Evolutionary conservation across 139 green algal species (phyloP), one percentile per base, ranked within the genome.

Genomic region (Eudorina sp.): DNA sequence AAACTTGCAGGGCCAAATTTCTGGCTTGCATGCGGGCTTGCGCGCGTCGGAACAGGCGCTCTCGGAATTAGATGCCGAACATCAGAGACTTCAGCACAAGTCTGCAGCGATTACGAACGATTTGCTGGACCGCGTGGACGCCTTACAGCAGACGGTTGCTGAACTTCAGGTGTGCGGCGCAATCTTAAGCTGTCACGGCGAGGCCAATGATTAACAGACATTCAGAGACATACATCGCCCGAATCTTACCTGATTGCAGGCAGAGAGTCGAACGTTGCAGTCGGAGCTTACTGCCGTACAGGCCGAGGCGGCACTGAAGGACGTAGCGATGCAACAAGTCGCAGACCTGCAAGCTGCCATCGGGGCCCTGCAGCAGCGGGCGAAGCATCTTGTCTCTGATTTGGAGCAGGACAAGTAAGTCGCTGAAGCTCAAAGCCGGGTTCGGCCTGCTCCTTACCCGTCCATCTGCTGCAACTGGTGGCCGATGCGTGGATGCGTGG

Each of bases 331-430:
- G 73, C 48, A 51, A 53, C 86, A 80, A 11, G 90, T 83, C 31
- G 58, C 31, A 0, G 74, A 90, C 69, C 81, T 92, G 43, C 85
- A 92, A 82, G 18, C 25, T 0, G 77, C 34, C 84, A 85, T 90
- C 5, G 34, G 4, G 16, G 84, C 55, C 1, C 36, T 89, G 41
- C 74, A 88, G 69, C 16, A 88, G 21, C 76, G 77, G 14, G 76
- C 89, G 5, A 38, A 66, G 53, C 13, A 75, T 2, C 55, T 88
- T 58, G 53, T 92, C 29, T 25, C 43, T 18, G 76, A 82, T 16
- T 53, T 92, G 64, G 9, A 89, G n/a, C n/a, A 8, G 1, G 83
- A 84, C 18, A 88, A 75, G 89, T 92, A 69, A 60, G 89, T 76
- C n/a, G n/a, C n/a, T n/a, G n/a, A n/a, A n/a, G n/a, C n/a, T n/a